Base-by-base conservation (phyloP, 768 basidiomycete species). In the Auricularia sp. region DNA sequence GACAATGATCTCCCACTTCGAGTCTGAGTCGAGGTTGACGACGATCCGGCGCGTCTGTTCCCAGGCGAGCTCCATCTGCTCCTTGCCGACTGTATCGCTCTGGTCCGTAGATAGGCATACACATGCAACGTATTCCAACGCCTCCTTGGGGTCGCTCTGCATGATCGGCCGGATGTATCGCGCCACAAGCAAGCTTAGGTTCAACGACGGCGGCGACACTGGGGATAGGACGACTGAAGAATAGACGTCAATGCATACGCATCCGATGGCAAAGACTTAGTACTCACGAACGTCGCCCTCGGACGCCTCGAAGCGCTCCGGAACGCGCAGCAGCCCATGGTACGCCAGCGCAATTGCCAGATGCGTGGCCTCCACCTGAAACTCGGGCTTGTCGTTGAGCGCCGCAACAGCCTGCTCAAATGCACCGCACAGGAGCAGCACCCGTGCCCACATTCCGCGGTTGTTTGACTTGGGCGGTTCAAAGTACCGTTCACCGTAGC, bases 401-500 rank as follows among this genome's bases (percentile, higher is more conserved):
- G 94, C 88, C 13, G 93, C 90, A 13, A 97, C 87, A 58, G 96
- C 92, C 94, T 90, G 78, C 75, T 99, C 97, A 69, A 98, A 99
- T 72, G 97, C 90, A 14, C 94, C 97, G 69, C 90, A 92, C 78
- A 94, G 87, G 24, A 97, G 81, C 67, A 98, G 76, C 1, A 98
- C 86, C 66, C 85, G 84, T 3, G 90, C 86, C 91, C 91, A 94
- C 7, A 39, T 81, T 82, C 66, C 80, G 83, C 10, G 83, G 77
- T 14, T 82, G 79, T 71, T 82, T 76, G 80, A 69, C 81, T 78
- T 61, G 83, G 77, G 65, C 84, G 76, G 66, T 89, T 92, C 86
- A 72, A 94, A 93, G 71, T 93, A 89, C 39, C 88, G 85, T 68
- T 92, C 87, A 7, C 91, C 92, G 68, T 91, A 90, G 56, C 85